Conservation (phyloP, 1,284 basidiomycete genomes). For the Microbotryum lychnidis-dioicae region DNA sequence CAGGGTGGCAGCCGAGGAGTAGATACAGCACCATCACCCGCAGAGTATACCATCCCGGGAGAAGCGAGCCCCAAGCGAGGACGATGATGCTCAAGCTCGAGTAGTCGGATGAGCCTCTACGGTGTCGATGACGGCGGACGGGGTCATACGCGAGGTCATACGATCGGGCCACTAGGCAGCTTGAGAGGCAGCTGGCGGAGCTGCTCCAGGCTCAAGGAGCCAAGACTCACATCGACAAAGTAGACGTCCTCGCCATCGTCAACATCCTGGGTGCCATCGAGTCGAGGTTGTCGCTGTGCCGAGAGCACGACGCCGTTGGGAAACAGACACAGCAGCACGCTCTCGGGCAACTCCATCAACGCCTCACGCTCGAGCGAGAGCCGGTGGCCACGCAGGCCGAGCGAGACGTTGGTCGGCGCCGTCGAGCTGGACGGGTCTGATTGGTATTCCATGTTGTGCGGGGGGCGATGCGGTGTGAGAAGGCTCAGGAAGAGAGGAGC, state of each 20-base stretch:
- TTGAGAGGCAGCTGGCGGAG: constrained; percentile 14
- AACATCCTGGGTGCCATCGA: constrained; percentile 61
- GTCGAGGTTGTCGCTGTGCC: constrained; percentile 58
- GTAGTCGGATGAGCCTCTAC: too few relatives aligned
- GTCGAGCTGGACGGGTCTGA: background rate
- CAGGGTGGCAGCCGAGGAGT: background rate
- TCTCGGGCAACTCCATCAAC: constrained; percentile 97
- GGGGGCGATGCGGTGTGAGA: background rate
- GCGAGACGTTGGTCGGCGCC: constrained; percentile 48
- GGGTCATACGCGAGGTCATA: too few relatives aligned
- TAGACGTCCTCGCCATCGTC: constrained; percentile 75
- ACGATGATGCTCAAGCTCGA: too few relatives aligned
- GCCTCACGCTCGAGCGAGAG: constrained; percentile 96
- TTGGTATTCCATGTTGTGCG: background rate
- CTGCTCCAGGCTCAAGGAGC: background rate
- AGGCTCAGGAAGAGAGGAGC: too few relatives aligned
- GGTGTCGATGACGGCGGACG: too few relatives aligned
- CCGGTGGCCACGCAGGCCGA: constrained; percentile 83
- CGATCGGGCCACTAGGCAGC: too few relatives aligned
- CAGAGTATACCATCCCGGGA: too few relatives aligned
- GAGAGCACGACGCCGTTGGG: constrained; percentile 93
- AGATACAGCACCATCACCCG: too few relatives aligned
- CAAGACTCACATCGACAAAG: constrained; percentile 75
- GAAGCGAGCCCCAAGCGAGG: too few relatives aligned
- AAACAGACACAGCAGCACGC: constrained; percentile 89